These are phyloP conservation scores for Drechslerella coelobrocha DNA, from an alignment of 2,329 filamentous ascomycete genomes.

Conservation along the genomic window DNA sequence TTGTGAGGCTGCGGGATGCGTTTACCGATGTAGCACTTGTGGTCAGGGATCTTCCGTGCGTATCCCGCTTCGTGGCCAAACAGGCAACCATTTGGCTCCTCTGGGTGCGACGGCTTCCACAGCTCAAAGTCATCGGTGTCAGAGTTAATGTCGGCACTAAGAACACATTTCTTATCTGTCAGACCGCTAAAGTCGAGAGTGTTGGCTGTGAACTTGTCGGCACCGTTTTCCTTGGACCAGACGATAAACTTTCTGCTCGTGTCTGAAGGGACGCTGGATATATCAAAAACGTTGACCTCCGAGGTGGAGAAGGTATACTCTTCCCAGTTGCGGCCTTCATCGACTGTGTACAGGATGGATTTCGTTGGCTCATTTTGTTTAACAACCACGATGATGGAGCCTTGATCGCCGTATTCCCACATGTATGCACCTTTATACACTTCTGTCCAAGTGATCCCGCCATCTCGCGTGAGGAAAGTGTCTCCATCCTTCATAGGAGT, in stretches of 20 bases:
- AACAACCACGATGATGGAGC: slow-evolving; percentile 88
- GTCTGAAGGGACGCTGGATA: slow-evolving; percentile 88
- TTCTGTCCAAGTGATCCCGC: slow-evolving; percentile 84
- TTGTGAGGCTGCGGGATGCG: slow-evolving; percentile 74
- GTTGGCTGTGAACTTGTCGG: slow-evolving; percentile 70
- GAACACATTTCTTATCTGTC: slow-evolving; percentile 73
- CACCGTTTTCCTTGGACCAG: slow-evolving; percentile 72
- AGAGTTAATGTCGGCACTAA: slow-evolving; percentile 62
- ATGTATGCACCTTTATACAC: slow-evolving; percentile 87
- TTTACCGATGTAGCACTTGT: slow-evolving; percentile 81
- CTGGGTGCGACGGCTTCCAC: slow-evolving; percentile 86
- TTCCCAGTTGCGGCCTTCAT: slow-evolving; percentile 81
- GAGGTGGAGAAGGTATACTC: slow-evolving; percentile 71
- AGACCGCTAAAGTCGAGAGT: slow-evolving; percentile 90
- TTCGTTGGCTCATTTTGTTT: slow-evolving; percentile 73
- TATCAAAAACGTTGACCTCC: slow-evolving; percentile 75
- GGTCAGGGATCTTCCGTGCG: slow-evolving; percentile 82
- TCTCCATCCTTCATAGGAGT: slow-evolving; percentile 73
- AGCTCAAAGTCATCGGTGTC: slow-evolving; percentile 75
- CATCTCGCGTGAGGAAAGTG: slow-evolving; percentile 90
- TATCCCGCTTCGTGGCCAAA: slow-evolving; percentile 92
- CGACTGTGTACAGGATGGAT: slow-evolving; percentile 74
- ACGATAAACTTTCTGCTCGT: slow-evolving; percentile 89
- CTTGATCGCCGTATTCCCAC: slow-evolving; percentile 96
- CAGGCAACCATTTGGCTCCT: slow-evolving; percentile 78